A percentile compares a stretch with the other conserved stretches of the same genome.
Conservation (phyloP, 2,329 filamentous ascomycete species). For the Colletotrichum sp. region DNA sequence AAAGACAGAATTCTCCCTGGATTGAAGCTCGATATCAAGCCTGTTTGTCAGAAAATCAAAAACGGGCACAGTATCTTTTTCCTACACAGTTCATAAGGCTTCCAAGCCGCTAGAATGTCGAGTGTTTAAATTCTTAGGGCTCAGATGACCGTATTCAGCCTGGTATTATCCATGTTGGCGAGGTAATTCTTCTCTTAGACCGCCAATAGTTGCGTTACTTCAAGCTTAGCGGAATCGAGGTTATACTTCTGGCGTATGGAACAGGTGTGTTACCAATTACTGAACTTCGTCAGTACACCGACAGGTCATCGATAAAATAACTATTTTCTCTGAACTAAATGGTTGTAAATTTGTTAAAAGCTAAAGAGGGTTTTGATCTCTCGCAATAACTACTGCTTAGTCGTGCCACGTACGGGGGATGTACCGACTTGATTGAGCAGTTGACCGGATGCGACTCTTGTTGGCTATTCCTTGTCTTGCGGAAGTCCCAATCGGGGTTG, state of each 20-base stretch:
- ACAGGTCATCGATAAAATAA: fast-evolving
- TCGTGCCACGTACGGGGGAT: not conserved
- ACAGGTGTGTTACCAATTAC: not conserved
- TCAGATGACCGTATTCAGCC: no score
- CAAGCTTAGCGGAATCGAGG: not conserved
- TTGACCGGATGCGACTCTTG: not conserved
- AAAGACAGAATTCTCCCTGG: not conserved
- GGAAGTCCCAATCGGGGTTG: not conserved
- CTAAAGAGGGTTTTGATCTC: not conserved
- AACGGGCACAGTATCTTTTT: not conserved
- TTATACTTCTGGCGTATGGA: no score
- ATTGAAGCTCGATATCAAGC: not conserved
- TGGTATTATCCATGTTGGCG: no score
- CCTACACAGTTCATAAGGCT: no score
- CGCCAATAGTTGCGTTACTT: not conserved
- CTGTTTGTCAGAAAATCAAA: not conserved
- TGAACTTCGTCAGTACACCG: not conserved
- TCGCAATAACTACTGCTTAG: not conserved
- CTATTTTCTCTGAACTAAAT: not conserved
- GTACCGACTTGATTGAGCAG: not conserved
- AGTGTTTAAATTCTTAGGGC: no score
- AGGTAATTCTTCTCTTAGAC: no score
- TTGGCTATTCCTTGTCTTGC: not conserved
- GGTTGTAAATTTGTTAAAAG: not conserved
- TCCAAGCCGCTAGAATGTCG: no score